A percentile compares a stretch with the other conserved stretches of the same genome.
phyloP scores from a whole-genome alignment of 169 alveolate genomes.

The Plasmodium gonderi region DNA sequence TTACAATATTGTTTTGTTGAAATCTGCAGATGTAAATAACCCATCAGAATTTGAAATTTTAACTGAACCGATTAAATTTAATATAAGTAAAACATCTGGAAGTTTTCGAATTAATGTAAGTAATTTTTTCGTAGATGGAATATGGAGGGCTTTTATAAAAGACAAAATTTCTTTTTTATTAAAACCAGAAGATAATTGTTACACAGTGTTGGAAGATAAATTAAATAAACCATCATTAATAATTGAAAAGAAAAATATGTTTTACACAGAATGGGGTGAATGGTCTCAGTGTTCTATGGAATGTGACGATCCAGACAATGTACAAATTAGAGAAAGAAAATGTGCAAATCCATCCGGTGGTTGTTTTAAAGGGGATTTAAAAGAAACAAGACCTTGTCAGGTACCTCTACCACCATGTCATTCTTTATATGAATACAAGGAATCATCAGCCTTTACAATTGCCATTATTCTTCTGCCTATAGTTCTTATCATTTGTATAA shows the following conservation, averaged over 20 bases:
- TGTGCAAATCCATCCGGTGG: slow-evolving; percentile 18
- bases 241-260: slow-evolving; percentile 29
- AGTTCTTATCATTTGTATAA: slow-evolving; percentile 17
- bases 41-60: slow-evolving; percentile 64
- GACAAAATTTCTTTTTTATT: slow-evolving; percentile 49
- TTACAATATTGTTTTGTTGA: slow-evolving; percentile 26
- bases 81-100: slow-evolving; percentile 33
- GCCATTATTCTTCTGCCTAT: slow-evolving; percentile 26
- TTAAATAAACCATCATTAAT: slow-evolving; percentile 48
- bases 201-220: slow-evolving; percentile 41
- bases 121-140: slow-evolving; percentile 30
- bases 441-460: slow-evolving; percentile 33
- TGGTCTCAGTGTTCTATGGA: slow-evolving; percentile 72
- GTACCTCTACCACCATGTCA: slow-evolving; percentile 50
- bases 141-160: slow-evolving; percentile 60
- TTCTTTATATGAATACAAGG: slow-evolving; percentile 6
- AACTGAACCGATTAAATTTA: slow-evolving; percentile 32
- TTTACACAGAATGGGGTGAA: slow-evolving; percentile 71
- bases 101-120: slow-evolving; percentile 37
- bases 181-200: slow-evolving; percentile 57
- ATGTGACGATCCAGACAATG: slow-evolving; percentile 46
- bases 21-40: slow-evolving; percentile 30
- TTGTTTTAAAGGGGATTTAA: slow-evolving; percentile 70
- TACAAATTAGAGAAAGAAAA: slow-evolving; percentile 70
- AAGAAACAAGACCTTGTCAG: slow-evolving; percentile 45